These are phyloP conservation scores for Aotearoamyces nothofagi DNA, from an alignment of 2,329 filamentous ascomycete species.

Conservation along the genomic window DNA sequence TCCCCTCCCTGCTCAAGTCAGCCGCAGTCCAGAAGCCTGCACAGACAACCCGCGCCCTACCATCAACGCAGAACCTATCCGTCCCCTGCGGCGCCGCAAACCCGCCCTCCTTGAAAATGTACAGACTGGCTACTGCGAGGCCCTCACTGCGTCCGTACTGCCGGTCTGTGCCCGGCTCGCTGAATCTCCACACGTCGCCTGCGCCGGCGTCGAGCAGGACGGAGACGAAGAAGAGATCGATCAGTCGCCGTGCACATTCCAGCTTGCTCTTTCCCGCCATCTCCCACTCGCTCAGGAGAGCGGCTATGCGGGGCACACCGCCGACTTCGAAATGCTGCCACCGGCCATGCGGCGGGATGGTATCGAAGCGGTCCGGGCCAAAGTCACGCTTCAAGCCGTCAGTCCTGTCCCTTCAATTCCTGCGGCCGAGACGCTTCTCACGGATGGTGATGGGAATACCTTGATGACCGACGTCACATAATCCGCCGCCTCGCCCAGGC, in stretches of 20 bases:
- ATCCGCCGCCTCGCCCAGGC: background rate
- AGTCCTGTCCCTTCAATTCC: no score
- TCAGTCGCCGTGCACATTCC: constrained; percentile 59
- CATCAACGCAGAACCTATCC: no score
- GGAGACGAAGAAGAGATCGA: constrained; percentile 68
- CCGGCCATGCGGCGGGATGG: constrained; percentile 74
- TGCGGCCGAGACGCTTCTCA: no score
- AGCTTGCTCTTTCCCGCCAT: no score
- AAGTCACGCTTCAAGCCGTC: constrained; percentile 68
- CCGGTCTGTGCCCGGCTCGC: constrained; percentile 74
- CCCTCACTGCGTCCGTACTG: constrained; percentile 78
- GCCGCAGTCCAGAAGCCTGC: no score
- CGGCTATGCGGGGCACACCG: constrained; percentile 55
- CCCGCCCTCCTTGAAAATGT: constrained; percentile 87
- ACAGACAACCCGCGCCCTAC: no score
- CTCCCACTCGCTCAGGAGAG: constrained; percentile 52
- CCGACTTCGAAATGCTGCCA: constrained; percentile 80
- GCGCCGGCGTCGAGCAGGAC: constrained; percentile 80
- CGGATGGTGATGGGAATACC: no score
- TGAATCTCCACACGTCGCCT: constrained; percentile 83
- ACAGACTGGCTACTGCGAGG: constrained; percentile 58
- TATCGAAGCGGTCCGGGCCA: constrained; percentile 47
- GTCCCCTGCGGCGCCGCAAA: no score
- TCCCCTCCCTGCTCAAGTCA: no score
- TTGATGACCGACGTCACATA: background rate